Base-by-base conservation (phyloP, 495 filamentous ascomycete species). In the Xylaria cubensis region DNA sequence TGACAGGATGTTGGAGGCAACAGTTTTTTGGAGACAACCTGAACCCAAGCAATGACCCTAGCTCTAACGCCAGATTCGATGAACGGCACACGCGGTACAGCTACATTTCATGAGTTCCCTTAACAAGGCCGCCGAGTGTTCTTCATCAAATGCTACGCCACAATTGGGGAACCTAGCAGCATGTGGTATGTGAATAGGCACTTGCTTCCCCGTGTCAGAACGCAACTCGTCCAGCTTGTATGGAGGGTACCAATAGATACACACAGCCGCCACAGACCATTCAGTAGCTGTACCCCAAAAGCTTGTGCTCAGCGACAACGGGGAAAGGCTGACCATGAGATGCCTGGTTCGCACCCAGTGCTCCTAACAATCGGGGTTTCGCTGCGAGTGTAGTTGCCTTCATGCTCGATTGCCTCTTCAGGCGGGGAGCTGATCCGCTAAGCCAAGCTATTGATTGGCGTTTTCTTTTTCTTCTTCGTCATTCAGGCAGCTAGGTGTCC, bases 341-440 rank as follows among this genome's bases (percentile, higher is more conserved):
- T 55, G 68, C 58, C n/a, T 55, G 21, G 46, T 42, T 50, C 46
- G 46, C 42, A 59, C 46, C 46, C 53, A 8, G 24, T 48, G 56
- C 39, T 51, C 53, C 56, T n/a, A 13, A 46, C 68, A 53, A 63
- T 53, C 68, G 41, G 58, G n/a, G 4, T 26, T 48, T 63, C 46
- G 58, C 58, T 71, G 59, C 69, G 48, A 34, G 59, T 53, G 32
- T 55, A 36, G 69, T 71, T 71, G 69, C 69, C 69, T 71, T 71
- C 19, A 29, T 15, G 29, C 46, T 71, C 13, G n/a, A 42, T 44
- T 51, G 46, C 55, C 56, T 70, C 39, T 44, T 36, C 21, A 34
- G 17, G 68, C 46, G 56, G 42, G 19, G 34, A 4, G 21, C 26
- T 55, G 34, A 32, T 24, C 59, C 24, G 44, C 61, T 32, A 55